A percentile compares a stretch with the other conserved stretches of the same genome.
These are phyloP conservation scores for Apiospora aurea DNA, from an alignment of 2,329 filamentous ascomycete genomes.

Conservation along the genomic window DNA sequence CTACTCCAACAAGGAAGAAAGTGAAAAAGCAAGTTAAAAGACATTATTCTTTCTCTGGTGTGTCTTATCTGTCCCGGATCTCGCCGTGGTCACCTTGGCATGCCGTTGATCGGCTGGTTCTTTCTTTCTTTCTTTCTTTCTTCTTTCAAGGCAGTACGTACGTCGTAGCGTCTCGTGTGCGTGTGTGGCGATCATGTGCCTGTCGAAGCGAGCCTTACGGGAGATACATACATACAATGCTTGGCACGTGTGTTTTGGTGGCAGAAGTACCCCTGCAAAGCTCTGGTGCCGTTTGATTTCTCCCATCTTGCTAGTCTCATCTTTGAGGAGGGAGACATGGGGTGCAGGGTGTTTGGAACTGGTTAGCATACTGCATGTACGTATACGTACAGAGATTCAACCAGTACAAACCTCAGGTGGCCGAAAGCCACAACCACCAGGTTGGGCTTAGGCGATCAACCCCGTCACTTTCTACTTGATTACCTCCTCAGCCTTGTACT, in stretches of 20 bases:
- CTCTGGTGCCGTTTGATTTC: background rate
- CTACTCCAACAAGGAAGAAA: background rate
- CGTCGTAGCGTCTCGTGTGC: background rate
- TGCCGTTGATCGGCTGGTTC: background rate
- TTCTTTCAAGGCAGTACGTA: background rate
- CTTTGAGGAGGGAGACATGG: background rate
- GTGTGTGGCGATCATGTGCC: background rate
- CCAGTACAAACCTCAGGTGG: background rate
- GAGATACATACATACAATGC: background rate
- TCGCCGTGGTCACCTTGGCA: background rate
- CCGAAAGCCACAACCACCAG: conserved; percentile 2
- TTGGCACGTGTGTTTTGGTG: background rate
- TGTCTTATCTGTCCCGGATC: background rate
- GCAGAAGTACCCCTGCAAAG: conserved; percentile 13
- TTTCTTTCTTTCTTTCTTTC: too few relatives aligned
- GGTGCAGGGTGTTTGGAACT: background rate
- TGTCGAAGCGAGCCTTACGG: background rate
- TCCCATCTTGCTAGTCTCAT: background rate
- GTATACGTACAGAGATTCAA: background rate
- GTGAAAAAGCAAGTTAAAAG: background rate
- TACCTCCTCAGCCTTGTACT: conserved; percentile 6
- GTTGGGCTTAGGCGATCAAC: background rate
- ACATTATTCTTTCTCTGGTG: background rate
- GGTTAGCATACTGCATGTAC: background rate
- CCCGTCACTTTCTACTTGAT: background rate